These are phyloP conservation scores for Gnaphalium uliginosum DNA, from an alignment of 129 eudicot species.

Conservation along the genomic window DNA sequence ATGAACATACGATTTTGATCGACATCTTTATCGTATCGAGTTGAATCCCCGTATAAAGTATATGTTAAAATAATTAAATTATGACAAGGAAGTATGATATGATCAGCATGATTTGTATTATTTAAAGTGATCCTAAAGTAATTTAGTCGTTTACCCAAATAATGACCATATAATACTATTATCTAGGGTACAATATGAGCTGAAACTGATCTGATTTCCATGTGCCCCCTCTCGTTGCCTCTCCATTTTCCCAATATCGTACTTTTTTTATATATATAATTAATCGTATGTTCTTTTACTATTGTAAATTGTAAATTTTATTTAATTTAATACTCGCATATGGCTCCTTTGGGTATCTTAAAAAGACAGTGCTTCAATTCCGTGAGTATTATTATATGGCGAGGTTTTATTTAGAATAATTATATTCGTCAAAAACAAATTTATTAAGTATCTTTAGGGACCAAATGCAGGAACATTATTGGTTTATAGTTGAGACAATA, in stretches of 20 bases:
- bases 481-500: conserved; percentile 16
- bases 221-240: conserved; percentile 19
- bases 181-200: conserved; percentile 16
- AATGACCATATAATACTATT: conserved; percentile 18
- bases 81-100: conserved; percentile 25
- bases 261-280: conserved; percentile 9
- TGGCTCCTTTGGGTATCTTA: conserved; percentile 1
- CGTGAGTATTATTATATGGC: not conserved
- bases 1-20: no score
- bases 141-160: conserved; percentile 29
- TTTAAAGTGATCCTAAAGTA: conserved; percentile 25
- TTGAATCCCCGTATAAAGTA: no score
- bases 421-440: conserved; percentile 1
- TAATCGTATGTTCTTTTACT: no score
- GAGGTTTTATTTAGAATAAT: conserved; percentile 13
- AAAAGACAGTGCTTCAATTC: not conserved
- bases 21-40: no score
- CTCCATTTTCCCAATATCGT: conserved; percentile 8
- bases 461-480: conserved; percentile 18
- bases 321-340: no score
- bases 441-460: not conserved
- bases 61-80: not conserved
- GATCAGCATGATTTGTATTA: conserved; percentile 29
- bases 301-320: no score
- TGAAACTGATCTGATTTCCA: conserved; percentile 33